Evolutionary conservation across 2,329 filamentous ascomycete genomes (phyloP).

Genomic region (Lachnellula suecica): DNA sequence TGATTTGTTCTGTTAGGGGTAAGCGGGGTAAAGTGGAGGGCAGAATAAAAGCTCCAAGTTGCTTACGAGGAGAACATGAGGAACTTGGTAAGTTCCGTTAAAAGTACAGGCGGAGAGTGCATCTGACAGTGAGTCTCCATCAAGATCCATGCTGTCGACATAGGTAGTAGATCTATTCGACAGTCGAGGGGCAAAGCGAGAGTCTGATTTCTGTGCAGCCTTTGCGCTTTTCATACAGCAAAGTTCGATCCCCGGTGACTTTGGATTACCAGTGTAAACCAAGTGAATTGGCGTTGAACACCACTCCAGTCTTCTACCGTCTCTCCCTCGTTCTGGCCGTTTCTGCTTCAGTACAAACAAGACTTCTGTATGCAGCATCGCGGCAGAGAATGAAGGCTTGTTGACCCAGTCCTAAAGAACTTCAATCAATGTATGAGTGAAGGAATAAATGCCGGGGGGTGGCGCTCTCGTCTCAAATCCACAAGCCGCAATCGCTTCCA

Average conservation of each 20-base stretch:
- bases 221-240: constrained; percentile 31
- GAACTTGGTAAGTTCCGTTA: constrained; percentile 14
- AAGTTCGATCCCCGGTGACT: constrained; percentile 57
- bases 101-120: constrained; percentile 2
- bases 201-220: constrained; percentile 1
- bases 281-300: constrained; percentile 60
- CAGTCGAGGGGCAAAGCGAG: neutral
- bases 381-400: constrained; percentile 52
- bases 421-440: constrained; percentile 58
- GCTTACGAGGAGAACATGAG: constrained; percentile 18
- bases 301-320: constrained; percentile 57
- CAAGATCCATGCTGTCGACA: constrained; percentile 17
- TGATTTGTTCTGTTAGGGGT: too few species aligned
- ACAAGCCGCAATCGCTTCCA: constrained; percentile 61
- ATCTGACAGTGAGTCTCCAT: constrained; percentile 6
- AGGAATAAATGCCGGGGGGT: constrained; percentile 58
- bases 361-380: constrained; percentile 61
- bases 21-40: too few species aligned
- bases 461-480: constrained; percentile 62
- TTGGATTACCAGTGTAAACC: constrained; percentile 63
- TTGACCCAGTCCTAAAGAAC: constrained; percentile 57
- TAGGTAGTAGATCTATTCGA: constrained; percentile 6
- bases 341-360: constrained; percentile 61
- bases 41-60: too few species aligned
- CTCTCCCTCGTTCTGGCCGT: constrained; percentile 51